Conservation (phyloP, 257 asterid species). For the Nicotiana obtusifolia region DNA sequence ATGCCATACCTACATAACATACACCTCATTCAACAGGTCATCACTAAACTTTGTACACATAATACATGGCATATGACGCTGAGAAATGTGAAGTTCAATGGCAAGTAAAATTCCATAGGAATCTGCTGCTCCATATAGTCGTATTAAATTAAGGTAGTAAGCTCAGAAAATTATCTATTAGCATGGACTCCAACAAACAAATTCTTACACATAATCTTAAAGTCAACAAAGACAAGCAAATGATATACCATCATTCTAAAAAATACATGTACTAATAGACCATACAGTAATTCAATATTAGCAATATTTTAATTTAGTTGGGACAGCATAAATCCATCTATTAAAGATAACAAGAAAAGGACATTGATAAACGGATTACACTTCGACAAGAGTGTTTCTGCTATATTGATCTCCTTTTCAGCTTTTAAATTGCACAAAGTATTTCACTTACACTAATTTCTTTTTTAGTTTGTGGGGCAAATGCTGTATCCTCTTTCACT, state of each 20-base stretch:
- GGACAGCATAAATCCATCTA: not conserved
- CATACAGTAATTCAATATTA: not conserved
- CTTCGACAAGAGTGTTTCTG: not conserved
- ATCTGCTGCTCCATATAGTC: not conserved
- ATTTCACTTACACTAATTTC: conserved; percentile 73
- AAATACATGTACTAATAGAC: not conserved
- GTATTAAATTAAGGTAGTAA: not conserved
- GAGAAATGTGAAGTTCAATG: not conserved
- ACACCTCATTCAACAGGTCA: not conserved
- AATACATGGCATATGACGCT: not conserved
- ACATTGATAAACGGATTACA: not conserved
- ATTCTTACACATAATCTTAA: not conserved
- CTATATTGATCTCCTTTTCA: not conserved
- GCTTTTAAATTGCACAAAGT: not conserved
- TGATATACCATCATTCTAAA: not conserved
- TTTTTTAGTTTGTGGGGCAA: conserved; percentile 82
- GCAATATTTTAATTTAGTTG: not conserved
- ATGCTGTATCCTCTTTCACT: conserved; percentile 65
- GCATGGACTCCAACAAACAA: not conserved
- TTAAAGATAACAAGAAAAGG: not conserved
- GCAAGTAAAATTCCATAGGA: not conserved
- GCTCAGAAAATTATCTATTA: not conserved
- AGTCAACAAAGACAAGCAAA: not conserved
- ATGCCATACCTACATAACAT: not conserved
- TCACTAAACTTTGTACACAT: not conserved